A percentile compares a stretch with the other conserved stretches of the same genome.
phyloP scores from a whole-genome alignment of 2,329 filamentous ascomycete species.

The Pezicula rhizophila region DNA sequence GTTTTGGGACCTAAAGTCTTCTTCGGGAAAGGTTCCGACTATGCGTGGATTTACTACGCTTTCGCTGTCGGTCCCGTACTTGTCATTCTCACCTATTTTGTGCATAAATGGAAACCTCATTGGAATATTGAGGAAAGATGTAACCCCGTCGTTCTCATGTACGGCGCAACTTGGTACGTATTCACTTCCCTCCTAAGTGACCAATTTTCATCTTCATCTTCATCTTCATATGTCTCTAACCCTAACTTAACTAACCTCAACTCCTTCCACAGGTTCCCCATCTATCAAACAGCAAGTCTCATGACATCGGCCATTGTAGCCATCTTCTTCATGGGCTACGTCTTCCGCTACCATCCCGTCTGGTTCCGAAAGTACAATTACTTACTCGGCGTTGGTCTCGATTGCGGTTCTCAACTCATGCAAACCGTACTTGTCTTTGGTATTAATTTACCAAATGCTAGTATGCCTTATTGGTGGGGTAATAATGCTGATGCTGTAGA shows the following conservation, averaged over 20 bases:
- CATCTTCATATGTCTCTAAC: too few relatives aligned
- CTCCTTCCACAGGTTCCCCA: slow-evolving; percentile 12
- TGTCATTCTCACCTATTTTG: slow-evolving; percentile 18
- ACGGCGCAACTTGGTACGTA: slow-evolving; percentile 12
- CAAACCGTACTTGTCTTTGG: slow-evolving; percentile 25
- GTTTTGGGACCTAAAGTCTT: slow-evolving; percentile 28
- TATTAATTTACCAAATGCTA: slow-evolving; percentile 21
- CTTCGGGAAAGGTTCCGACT: slow-evolving; percentile 19
- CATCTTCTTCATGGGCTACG: slow-evolving; percentile 27
- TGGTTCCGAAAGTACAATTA: slow-evolving; percentile 40
- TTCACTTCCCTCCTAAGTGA: too few relatives aligned
- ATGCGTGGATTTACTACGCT: slow-evolving; percentile 26
- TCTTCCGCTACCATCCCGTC: slow-evolving; percentile 23
- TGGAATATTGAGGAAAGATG: slow-evolving; percentile 25
- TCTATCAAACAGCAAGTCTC: slow-evolving; percentile 25
- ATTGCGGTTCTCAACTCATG: slow-evolving; percentile 27
- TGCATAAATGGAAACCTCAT: slow-evolving; percentile 22
- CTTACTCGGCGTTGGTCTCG: slow-evolving; percentile 34
- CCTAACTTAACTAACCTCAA: too few relatives aligned
- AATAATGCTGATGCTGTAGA: slow-evolving; percentile 19
- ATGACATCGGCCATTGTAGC: slow-evolving; percentile 22
- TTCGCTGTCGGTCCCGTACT: slow-evolving; percentile 25
- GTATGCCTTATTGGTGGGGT: slow-evolving; percentile 27
- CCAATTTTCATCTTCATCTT: too few relatives aligned
- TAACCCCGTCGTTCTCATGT: slow-evolving; percentile 25